phyloP scores from a whole-genome alignment of 2,329 filamentous ascomycete species.

The Hymenoscyphus occultus region DNA sequence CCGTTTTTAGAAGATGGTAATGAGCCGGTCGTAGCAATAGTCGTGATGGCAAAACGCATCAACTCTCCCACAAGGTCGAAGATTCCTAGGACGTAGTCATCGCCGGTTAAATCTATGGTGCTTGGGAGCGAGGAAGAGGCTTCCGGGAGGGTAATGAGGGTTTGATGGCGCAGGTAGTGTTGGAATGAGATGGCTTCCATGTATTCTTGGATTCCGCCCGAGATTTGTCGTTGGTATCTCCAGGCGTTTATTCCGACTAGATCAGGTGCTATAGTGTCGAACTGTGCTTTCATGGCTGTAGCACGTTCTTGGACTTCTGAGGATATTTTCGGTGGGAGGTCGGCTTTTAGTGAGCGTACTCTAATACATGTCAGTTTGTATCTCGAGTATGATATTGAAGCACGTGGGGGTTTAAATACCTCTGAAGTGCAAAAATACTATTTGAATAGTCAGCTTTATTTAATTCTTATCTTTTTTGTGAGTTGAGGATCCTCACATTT shows the following conservation, averaged over 20 bases:
- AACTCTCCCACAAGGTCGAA: constrained; percentile 95
- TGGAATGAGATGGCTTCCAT: constrained; percentile 88
- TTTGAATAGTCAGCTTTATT: constrained; percentile 23
- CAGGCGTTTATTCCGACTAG: constrained; percentile 75
- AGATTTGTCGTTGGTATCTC: constrained; percentile 77
- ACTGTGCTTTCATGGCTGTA: constrained; percentile 66
- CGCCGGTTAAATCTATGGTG: constrained; percentile 64
- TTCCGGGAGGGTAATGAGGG: constrained; percentile 66
- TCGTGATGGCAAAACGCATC: constrained; percentile 93
- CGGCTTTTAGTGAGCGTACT: constrained; percentile 59
- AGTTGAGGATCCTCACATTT: constrained; percentile 65
- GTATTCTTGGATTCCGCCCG: constrained; percentile 83
- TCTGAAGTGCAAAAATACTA: constrained; percentile 81
- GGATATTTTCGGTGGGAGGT: constrained; percentile 65
- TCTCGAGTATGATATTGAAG: background rate
- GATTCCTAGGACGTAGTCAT: constrained; percentile 87
- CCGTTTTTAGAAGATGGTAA: constrained; percentile 39
- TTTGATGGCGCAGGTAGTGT: constrained; percentile 79
- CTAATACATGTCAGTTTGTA: constrained; percentile 40
- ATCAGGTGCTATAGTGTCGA: constrained; percentile 67
- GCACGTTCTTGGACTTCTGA: constrained; percentile 69
- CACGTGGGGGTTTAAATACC: constrained; percentile 46
- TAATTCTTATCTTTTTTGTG: too few species aligned
- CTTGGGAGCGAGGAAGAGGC: constrained; percentile 47
- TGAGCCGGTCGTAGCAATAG: constrained; percentile 65